Evolutionary conservation across 345 rosid species (phyloP), one percentile per base, ranked within the genome.

Genomic region (Cardamine occulta): DNA sequence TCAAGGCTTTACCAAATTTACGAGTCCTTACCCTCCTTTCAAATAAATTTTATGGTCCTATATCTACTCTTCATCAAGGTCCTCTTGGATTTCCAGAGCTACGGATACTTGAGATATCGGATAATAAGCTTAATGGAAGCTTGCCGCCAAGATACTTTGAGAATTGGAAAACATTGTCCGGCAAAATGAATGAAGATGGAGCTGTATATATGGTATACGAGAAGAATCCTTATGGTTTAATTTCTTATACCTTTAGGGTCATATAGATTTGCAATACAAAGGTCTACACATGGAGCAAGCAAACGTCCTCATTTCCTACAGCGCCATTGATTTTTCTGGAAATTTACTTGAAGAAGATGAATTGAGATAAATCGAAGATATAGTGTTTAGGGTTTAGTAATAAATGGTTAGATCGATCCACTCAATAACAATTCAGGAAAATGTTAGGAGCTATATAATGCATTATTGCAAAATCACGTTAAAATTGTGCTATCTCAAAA

Each of bases 1-100:
- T 58, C 42, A 58, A 58, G 45, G 4, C 63, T 58, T 58, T 34
- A 58, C 44, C 45, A 0, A 34, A 17, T 4, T 17, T 58, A 10
- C 63, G 18, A 58, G 44, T 32, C 24, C 44, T 58, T 58, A 32
- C 23, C 26, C 23, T 58, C 8, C 5, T 26, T 2, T 58, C 44
- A 17, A 58, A 58, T 42, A 58, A 18, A 32, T 32, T 58, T 2
- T 32, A n/a, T 17, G 63, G 63, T 58, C 63, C 14, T n/a, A 58
- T 58, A 17, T 58, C 63, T 58, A 24, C 15, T 34, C 63, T 44
- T 55, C 34, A 55, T 59, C 45, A 32, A 58, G 63, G 26, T 17
- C 24, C 44, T 17, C 24, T 58, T 0, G 63, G 44, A 5, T 58
- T 58, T 58, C 26, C 44, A 10, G 44, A 31, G 14, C 15, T 58